phyloP scores from a whole-genome alignment of 257 asterid genomes.

The Osmanthus fragrans region DNA sequence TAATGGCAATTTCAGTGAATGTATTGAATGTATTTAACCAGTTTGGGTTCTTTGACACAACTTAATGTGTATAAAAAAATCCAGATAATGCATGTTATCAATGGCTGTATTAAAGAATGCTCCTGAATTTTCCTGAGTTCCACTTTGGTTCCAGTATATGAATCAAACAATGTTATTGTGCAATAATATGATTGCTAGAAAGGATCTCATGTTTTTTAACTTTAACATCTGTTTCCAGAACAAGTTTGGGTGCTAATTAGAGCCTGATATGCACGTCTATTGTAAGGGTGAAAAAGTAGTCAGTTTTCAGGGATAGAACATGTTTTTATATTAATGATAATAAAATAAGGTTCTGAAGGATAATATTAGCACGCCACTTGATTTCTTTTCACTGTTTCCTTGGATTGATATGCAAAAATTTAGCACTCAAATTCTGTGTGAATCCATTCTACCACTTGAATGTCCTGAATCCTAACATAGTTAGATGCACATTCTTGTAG shows the following conservation, averaged over 20 bases:
- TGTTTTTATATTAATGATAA: conserved; percentile 10
- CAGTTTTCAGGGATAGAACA: not conserved
- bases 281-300: not conserved
- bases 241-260: conserved; percentile 8
- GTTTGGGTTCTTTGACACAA: not conserved
- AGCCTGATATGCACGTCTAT: conserved; percentile 2
- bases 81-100: not conserved
- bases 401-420: conserved; percentile 21
- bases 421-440: not conserved
- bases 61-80: not conserved
- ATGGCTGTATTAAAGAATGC: not conserved
- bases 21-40: not conserved
- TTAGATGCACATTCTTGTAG: conserved; percentile 7
- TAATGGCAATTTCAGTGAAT: not conserved
- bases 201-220: not conserved
- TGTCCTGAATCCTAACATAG: conserved; percentile 13
- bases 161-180: not conserved
- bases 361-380: conserved; percentile 14
- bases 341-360: conserved; percentile 1
- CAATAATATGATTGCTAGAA: not conserved
- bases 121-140: not conserved
- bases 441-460: conserved; percentile 13
- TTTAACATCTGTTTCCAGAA: not conserved
- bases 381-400: not conserved
- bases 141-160: not conserved